phyloP scores from a whole-genome alignment of 139 green algal species.

The Ettlia oleoabundans region DNA sequence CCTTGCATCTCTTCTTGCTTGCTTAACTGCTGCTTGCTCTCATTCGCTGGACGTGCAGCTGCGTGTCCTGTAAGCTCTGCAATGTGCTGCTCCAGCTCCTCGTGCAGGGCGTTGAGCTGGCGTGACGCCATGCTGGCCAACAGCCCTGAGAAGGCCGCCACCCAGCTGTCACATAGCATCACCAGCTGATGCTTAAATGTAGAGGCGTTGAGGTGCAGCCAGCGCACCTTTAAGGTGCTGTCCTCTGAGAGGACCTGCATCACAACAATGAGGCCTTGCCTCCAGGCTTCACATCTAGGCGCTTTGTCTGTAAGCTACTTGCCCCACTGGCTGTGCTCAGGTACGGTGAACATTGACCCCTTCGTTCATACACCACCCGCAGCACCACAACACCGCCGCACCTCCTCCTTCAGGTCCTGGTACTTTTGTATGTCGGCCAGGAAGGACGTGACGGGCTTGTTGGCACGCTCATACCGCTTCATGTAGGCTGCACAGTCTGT shows the following conservation, averaged over 20 bases:
- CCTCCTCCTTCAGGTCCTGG: slow-evolving; percentile 70
- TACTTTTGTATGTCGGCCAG: slow-evolving; percentile 84
- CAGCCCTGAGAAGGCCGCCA: slow-evolving; percentile 76
- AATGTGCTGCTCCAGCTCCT: slow-evolving; percentile 6
- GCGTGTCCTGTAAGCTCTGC: not conserved
- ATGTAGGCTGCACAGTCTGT: slow-evolving; percentile 26
- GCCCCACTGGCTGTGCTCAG: too few species aligned
- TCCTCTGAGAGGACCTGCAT: slow-evolving; percentile 76
- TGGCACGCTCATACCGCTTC: slow-evolving; percentile 84
- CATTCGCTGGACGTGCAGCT: too few species aligned
- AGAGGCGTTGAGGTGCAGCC: slow-evolving; percentile 89
- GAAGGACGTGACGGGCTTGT: slow-evolving; percentile 83
- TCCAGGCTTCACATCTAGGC: too few species aligned
- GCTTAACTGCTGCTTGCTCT: too few species aligned
- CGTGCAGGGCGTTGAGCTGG: slow-evolving; percentile 66
- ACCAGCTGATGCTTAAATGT: slow-evolving; percentile 84
- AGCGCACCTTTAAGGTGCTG: slow-evolving; percentile 80
- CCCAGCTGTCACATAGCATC: slow-evolving; percentile 83
- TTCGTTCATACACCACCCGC: too few species aligned
- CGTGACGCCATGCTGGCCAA: slow-evolving; percentile 67
- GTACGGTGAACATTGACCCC: too few species aligned
- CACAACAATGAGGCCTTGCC: too few species aligned
- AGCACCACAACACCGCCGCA: not conserved
- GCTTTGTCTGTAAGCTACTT: too few species aligned
- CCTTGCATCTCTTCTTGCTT: too few species aligned